Evolutionary conservation across 2,329 filamentous ascomycete genomes (phyloP), one percentile per base, ranked within the genome.

Genomic region (Nothomitra cinnamomea): DNA sequence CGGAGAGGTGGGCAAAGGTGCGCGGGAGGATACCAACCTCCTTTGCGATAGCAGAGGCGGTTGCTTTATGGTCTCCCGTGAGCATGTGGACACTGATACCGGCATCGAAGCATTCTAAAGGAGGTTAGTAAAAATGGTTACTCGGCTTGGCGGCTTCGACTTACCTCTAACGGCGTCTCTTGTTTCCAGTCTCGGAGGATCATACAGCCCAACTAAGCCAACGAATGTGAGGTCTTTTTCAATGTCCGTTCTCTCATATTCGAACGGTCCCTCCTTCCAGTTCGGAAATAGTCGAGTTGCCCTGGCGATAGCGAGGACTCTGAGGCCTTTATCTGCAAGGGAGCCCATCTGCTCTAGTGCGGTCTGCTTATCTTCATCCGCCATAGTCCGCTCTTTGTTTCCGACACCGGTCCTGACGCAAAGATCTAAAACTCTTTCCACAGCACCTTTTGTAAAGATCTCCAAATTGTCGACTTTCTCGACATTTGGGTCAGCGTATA

Each of bases 151-250:
- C 5, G 13, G 21, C 4, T 24, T 6, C 12, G 4, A 49, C 45
- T 49, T 25, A 41, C 38, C 76, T 21, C 72, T 72, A 55, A 89
- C 85, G 3, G 85, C 81, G 0, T 73, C 75, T 21, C 82, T 83
- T 0, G 87, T 88, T 68, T 94, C 87, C 1, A 79, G 77, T 1
- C 87, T 85, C 53, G 87, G 87, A 3, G 87, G 87, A 60, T 94
- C 87, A 63, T 92, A 92, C 57, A 94, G 82, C 54, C 87, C 87
- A 50, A 85, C 82, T 6, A 95, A 75, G n/a, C 88, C 89, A 13
- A 86, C 76, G 57, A 94, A 85, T 2, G 74, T 75, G 32, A 95
- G 76, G 28, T 77, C 72, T 36, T 71, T 70, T 63, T 94, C 87
- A 13, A 90, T 75, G 3, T 73, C 68, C 3, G 71, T 67, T 3